Evolutionary conservation across 2,329 filamentous ascomycete species (phyloP).

Genomic region (Ceratocystiopsis sp.): DNA sequence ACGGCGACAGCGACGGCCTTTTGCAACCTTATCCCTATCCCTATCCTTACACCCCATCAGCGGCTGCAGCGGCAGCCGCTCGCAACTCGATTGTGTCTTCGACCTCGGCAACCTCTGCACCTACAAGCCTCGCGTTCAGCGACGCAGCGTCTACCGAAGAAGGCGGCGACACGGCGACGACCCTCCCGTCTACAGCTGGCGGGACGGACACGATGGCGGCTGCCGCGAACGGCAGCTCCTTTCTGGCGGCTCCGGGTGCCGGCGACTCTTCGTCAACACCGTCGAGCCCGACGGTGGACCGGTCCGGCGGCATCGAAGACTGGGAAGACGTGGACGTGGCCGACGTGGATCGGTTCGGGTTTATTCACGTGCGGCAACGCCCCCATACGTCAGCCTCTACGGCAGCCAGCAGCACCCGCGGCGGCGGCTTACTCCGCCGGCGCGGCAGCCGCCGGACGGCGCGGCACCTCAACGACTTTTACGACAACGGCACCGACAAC

Average conservation of each 20-base stretch:
- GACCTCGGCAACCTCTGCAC: conserved; percentile 1
- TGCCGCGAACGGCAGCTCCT: too few species aligned
- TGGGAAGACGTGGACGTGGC: conserved; percentile 46
- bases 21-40: too few species aligned
- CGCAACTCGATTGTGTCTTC: conserved; percentile 1
- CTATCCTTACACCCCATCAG: too few species aligned
- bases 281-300: too few species aligned
- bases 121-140: conserved; percentile 1
- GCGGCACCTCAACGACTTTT: too few species aligned
- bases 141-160: too few species aligned
- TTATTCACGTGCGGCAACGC: conserved; percentile 35
- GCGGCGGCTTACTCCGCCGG: conserved; percentile 22
- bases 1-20: too few species aligned
- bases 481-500: conserved; percentile 17
- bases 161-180: too few species aligned
- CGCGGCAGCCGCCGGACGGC: conserved; percentile 24
- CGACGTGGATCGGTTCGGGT: conserved; percentile 51
- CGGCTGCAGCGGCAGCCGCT: neutral
- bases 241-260: too few species aligned
- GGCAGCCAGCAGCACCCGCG: neutral
- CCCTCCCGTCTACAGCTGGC: too few species aligned
- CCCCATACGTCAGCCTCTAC: conserved; percentile 16
- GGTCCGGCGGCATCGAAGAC: conserved; percentile 46
- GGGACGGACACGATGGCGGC: too few species aligned
- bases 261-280: too few species aligned